Percentiles rank a stretch among this genome's conserved stretches.
Evolutionary conservation across 2,329 filamentous ascomycete species (phyloP).

Genomic region (Coniella vitis): DNA sequence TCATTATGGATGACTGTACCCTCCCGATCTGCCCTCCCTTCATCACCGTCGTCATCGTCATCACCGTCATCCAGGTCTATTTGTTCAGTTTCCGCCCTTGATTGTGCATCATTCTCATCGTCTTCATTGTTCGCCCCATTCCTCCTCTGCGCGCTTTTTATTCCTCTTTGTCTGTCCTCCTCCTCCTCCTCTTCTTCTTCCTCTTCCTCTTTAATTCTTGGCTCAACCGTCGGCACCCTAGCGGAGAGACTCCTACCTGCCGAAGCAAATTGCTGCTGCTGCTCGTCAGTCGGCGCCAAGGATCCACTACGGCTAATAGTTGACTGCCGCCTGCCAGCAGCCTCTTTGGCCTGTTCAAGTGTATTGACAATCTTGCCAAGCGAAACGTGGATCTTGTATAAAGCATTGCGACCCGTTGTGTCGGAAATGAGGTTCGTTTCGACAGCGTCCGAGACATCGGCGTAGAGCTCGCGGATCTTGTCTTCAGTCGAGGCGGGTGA

Average conservation of each 20-base stretch:
- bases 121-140: conserved; percentile 38
- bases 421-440: conserved; percentile 55
- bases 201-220: conserved; percentile 43
- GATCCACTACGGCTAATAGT: conserved; percentile 40
- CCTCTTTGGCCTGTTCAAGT: conserved; percentile 39
- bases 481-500: conserved; percentile 57
- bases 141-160: conserved; percentile 29
- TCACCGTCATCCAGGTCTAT: conserved; percentile 9
- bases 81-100: too few species aligned
- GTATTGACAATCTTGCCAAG: conserved; percentile 61
- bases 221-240: conserved; percentile 30
- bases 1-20: conserved; percentile 19
- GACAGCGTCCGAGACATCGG: conserved; percentile 53
- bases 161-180: conserved; percentile 7
- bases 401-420: conserved; percentile 54
- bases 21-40: conserved; percentile 17
- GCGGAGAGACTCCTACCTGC: conserved; percentile 24
- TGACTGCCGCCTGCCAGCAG: conserved; percentile 23
- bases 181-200: conserved; percentile 30
- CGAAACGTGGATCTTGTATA: conserved; percentile 62
- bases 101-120: conserved; percentile 21
- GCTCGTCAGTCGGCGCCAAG: conserved; percentile 24
- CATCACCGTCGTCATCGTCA: conserved; percentile 21
- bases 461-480: conserved; percentile 51
- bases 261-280: conserved; percentile 19